Base-by-base conservation (phyloP, 129 eudicot genomes). In the Erigeron canadensis region DNA sequence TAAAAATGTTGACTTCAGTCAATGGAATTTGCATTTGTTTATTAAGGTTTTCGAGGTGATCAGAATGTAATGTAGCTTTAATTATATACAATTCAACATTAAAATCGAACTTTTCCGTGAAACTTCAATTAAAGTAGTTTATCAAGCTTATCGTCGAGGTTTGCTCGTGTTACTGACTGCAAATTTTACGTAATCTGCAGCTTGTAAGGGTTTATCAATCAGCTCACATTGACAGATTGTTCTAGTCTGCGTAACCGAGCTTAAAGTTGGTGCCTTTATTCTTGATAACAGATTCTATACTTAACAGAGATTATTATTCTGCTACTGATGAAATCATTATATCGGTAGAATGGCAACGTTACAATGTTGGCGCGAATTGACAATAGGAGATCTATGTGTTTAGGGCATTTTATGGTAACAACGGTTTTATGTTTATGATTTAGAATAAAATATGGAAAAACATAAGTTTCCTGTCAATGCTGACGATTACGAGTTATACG, bases 381-480 rank as follows among this genome's bases (percentile, higher is more conserved):
- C 55, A 47, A 70, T 65, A 54, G 40, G 54, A 23, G 72, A 59
- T 63, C 70, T n/a, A 55, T 57, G 23, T 70, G 13, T 17, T 61
- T 71, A 28, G 45, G 81, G 79, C 80, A 74, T 74, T 50, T 67
- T 65, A 58, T 69, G 73, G 68, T 63, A 78, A 76, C 71, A 63
- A 75, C 40, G 79, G 70, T 72, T 39, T 69, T 67, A 64, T 39
- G 64, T 56, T 65, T 64, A 16, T 75, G 65, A 70, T 73, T 70
- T 79, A 86, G 79, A 41, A 74, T 63, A 74, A 77, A 60, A 73
- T 41, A 87, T 87, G 96, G 85, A 76, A 42, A 87, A 82, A 77
- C 87, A 81, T 65, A 89, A 74, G 79, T 94, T 73, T 79, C 93
- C 97, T 43, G 82, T 94, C 5, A 70, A 74, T 79, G 90, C 95